Percentiles rank a stretch among this genome's conserved stretches.
Evolutionary conservation across 2,329 filamentous ascomycete species (phyloP).

Genomic region (Didymella pomorum): DNA sequence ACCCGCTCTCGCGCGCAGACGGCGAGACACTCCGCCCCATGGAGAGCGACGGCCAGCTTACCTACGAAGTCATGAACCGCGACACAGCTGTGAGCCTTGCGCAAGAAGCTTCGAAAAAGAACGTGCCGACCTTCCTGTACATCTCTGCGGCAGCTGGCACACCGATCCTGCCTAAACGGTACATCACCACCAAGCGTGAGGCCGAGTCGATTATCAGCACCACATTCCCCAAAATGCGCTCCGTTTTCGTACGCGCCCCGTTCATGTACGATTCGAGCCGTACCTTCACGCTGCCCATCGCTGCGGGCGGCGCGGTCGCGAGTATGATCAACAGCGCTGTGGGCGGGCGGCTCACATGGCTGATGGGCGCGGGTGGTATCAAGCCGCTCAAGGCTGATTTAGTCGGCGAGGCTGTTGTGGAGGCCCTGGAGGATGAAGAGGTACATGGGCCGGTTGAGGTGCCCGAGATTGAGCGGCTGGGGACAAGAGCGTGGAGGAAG

Average conservation of each 20-base stretch:
- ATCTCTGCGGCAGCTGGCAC: slow-evolving; percentile 88
- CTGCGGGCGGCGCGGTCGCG: slow-evolving; percentile 76
- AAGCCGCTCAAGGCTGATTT: slow-evolving; percentile 89
- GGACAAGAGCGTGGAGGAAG: slow-evolving; percentile 84
- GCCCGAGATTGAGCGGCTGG: slow-evolving; percentile 80
- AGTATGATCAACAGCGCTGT: slow-evolving; percentile 79
- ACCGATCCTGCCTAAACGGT: slow-evolving; percentile 82
- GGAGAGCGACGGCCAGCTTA: slow-evolving; percentile 77
- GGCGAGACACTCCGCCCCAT: slow-evolving; percentile 68
- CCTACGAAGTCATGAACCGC: slow-evolving; percentile 97
- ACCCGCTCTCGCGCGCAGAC: slow-evolving; percentile 71
- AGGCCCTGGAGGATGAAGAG: slow-evolving; percentile 78
- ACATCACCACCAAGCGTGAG: slow-evolving; percentile 90
- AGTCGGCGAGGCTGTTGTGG: slow-evolving; percentile 88
- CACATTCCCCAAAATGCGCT: slow-evolving; percentile 77
- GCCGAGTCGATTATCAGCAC: slow-evolving; percentile 79
- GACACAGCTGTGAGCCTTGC: slow-evolving; percentile 86
- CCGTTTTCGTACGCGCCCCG: slow-evolving; percentile 81
- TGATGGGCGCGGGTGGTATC: slow-evolving; percentile 82
- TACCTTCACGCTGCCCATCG: slow-evolving; percentile 83
- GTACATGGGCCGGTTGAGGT: slow-evolving; percentile 80
- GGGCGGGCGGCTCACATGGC: slow-evolving; percentile 74
- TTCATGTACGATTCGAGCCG: slow-evolving; percentile 90
- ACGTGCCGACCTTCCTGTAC: slow-evolving; percentile 78
- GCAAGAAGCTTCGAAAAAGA: slow-evolving; percentile 72